Conservation (phyloP, 169 alveolate genomes). For the Eimeria necatrix region DNA sequence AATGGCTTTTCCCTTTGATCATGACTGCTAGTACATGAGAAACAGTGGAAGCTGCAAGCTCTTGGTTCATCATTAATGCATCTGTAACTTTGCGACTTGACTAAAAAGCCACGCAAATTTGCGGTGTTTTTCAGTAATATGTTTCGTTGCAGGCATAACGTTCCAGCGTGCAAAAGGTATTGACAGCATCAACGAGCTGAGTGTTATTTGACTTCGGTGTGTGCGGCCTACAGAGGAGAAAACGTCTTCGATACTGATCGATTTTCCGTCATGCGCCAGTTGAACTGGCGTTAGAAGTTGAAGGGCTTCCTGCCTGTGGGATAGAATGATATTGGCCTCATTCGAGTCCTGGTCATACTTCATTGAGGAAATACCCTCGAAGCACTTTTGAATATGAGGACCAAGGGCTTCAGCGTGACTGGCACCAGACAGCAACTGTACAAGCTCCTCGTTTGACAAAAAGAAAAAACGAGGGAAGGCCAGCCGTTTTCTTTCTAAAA, state of each 20-base stretch:
- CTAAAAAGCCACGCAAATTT: too few relatives aligned
- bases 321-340: conserved; percentile 90
- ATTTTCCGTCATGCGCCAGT: conserved; percentile 64
- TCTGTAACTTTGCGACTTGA: too few relatives aligned
- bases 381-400: conserved; percentile 96
- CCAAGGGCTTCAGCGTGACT: conserved; percentile 94
- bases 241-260: conserved; percentile 47
- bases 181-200: too few relatives aligned
- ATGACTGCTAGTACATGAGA: too few relatives aligned
- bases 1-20: too few relatives aligned
- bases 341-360: conserved; percentile 86
- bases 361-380: conserved; percentile 94
- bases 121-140: too few relatives aligned
- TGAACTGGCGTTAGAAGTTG: conserved; percentile 88
- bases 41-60: too few relatives aligned
- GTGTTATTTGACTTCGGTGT: too few relatives aligned
- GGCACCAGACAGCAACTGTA: conserved; percentile 96
- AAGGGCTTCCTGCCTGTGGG: conserved; percentile 94
- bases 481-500: conserved; percentile 93
- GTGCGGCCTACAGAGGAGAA: conserved; percentile 33
- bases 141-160: too few relatives aligned
- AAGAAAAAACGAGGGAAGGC: conserved; percentile 95
- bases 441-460: conserved; percentile 97
- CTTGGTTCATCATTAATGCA: too few relatives aligned
- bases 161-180: too few relatives aligned